Base-by-base conservation (phyloP, 768 basidiomycete species). In the Cubamyces lactineus region DNA sequence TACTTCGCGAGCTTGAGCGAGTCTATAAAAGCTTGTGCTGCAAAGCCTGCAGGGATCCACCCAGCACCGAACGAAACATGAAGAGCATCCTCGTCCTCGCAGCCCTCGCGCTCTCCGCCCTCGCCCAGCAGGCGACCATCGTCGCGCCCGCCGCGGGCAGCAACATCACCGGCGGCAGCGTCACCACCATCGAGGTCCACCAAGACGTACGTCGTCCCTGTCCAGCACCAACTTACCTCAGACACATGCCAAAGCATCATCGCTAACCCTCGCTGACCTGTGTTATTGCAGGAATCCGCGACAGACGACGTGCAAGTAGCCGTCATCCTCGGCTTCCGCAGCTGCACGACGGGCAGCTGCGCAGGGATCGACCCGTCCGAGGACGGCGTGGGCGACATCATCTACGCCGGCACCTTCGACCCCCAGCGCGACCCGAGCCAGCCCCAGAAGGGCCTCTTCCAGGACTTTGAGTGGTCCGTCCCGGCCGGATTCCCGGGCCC, bases 391-490 rank as follows among this genome's bases (percentile, higher is more conserved):
- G 82, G 82, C 13, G 66, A 57, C 11, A 75, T 84, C n/a, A 71
- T 84, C 48, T 83, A 81, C 69, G 78, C 76, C 45, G 84, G 83
- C 17, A 70, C 70, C 11, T 84, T 75, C 59, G 64, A 70, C 24
- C 82, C 83, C 0, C 64, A 77, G 59, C 70, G 64, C 59, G 68
- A 77, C 19, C 62, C 73, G 12, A 5, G 39, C 2, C 62, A 69
- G 26, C 67, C 69, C 1, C 42, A 19, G 43, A 71, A 74, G 57
- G 76, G 74, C 17, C 80, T 81, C 12, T 76, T 80, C 69, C 71
- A 83, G 57, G 81, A 82, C 64, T 79, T 81, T 60, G 76, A 78
- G 3, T 73, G 83, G 5, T 69, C 70, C 38, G 67, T 84, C 13
- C 82, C 82, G 8, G 6, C 16, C 38, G 19, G 26, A 15, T 38